These are phyloP conservation scores for Nicotiana rustica DNA, from an alignment of 305 asterid species.

Conservation along the genomic window DNA sequence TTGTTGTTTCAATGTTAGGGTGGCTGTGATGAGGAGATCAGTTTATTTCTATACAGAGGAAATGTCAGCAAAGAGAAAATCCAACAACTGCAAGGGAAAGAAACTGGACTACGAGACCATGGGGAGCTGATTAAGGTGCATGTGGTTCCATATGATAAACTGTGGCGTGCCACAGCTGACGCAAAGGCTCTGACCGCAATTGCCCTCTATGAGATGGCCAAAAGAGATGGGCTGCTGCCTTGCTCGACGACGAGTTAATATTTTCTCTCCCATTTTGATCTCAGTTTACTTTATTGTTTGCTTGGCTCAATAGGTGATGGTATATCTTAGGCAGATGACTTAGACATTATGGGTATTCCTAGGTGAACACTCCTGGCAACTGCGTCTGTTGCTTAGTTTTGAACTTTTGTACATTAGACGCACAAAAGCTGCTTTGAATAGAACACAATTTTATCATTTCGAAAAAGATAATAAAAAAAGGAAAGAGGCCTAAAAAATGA, in stretches of 20 bases:
- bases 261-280: background rate
- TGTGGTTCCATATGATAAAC: constrained; percentile 72
- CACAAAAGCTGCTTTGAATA: background rate
- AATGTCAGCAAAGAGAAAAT: constrained; percentile 65
- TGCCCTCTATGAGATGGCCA: constrained; percentile 91
- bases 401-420: background rate
- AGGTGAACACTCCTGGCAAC: background rate
- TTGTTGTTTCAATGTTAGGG: constrained; percentile 56
- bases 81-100: constrained; percentile 71
- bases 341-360: background rate
- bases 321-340: background rate
- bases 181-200: constrained; percentile 80
- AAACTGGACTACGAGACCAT: constrained; percentile 83
- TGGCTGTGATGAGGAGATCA: constrained; percentile 89
- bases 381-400: background rate
- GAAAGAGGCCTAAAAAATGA: background rate
- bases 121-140: constrained; percentile 85
- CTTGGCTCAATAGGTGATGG: background rate
- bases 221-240: constrained; percentile 64
- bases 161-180: constrained; percentile 91
- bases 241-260: constrained; percentile 40
- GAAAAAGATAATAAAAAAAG: background rate
- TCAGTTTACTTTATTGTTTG: background rate
- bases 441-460: background rate
- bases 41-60: constrained; percentile 76